Conservation (phyloP, 805 yeast genomes). For the Schizosaccharomyces lindneri region DNA sequence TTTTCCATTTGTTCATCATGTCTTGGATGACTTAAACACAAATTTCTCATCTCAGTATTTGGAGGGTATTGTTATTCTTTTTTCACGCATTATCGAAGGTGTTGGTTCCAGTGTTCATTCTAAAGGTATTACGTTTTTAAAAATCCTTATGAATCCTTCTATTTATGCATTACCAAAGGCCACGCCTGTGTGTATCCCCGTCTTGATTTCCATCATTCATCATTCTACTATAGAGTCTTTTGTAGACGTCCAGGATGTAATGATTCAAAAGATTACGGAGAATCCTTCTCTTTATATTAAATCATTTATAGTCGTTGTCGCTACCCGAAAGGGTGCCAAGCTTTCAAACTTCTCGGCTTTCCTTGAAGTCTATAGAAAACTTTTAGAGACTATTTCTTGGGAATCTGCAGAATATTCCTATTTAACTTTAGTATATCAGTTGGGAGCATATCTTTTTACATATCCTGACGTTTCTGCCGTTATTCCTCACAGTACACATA, state of each 20-base stretch:
- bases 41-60: constrained; percentile 25
- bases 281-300: background rate
- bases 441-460: background rate
- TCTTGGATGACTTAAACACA: constrained; percentile 14
- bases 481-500: background rate
- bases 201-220: background rate
- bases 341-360: background rate
- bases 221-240: background rate
- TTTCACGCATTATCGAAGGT: constrained; percentile 50
- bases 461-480: background rate
- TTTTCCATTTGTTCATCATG: constrained; percentile 20
- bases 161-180: background rate
- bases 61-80: constrained; percentile 33
- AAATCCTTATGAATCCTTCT: constrained; percentile 4
- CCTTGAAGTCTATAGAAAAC: background rate
- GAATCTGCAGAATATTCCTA: background rate
- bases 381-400: background rate
- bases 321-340: background rate
- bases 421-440: background rate
- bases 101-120: constrained; percentile 56
- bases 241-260: background rate
- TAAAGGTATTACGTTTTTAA: constrained; percentile 28
- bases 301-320: background rate
- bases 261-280: background rate
- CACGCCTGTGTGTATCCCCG: background rate